A percentile compares a stretch with the other conserved stretches of the same genome.
These are phyloP conservation scores for Leucosporidium creatinivorum DNA, from an alignment of 768 basidiomycete genomes.

Conservation along the genomic window DNA sequence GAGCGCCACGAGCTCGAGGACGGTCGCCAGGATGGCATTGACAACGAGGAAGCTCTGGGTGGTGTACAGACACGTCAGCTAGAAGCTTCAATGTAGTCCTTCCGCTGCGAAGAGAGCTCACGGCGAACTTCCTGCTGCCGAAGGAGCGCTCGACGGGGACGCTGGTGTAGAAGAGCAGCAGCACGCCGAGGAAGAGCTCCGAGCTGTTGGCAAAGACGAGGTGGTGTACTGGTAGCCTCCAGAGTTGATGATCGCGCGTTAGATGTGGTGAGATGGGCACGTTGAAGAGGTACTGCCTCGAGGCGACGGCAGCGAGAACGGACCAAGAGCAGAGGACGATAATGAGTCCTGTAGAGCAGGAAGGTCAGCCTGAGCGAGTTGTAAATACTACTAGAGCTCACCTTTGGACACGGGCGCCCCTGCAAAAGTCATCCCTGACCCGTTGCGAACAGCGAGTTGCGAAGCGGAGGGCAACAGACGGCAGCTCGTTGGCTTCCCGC, in stretches of 20 bases:
- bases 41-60: constrained; percentile 21
- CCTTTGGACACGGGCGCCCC: constrained; percentile 30
- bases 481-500: neutral
- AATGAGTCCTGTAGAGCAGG: constrained; percentile 10
- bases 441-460: neutral
- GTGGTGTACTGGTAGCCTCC: constrained; percentile 69
- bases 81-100: neutral
- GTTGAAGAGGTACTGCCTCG: constrained; percentile 19
- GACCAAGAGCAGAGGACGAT: neutral
- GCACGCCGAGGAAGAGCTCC: constrained; percentile 67
- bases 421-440: constrained; percentile 9
- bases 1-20: neutral
- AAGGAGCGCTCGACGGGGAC: constrained; percentile 74
- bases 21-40: neutral
- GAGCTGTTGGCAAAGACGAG: constrained; percentile 74
- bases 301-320: constrained; percentile 11
- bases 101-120: neutral
- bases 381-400: neutral
- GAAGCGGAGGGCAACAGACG: neutral
- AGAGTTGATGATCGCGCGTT: constrained; percentile 55
- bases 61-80: neutral
- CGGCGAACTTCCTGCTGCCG: constrained; percentile 75
- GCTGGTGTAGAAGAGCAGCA: constrained; percentile 65
- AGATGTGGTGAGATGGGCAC: constrained; percentile 26
- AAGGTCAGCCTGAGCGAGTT: neutral